Evolutionary conservation across 345 rosid genomes (phyloP).

Genomic region (Citrus sp.): DNA sequence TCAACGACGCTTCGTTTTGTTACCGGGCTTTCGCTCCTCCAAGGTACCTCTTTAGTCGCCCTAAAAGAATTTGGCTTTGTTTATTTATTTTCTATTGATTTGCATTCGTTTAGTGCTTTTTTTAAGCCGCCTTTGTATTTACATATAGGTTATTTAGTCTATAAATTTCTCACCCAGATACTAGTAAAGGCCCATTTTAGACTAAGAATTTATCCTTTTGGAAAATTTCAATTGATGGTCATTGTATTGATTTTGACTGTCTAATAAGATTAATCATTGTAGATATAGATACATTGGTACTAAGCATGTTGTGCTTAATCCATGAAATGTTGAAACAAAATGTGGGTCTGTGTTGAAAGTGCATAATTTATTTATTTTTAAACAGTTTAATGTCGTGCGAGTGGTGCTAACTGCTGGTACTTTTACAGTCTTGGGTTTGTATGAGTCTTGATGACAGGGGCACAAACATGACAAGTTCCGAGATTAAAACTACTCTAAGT

Average conservation of each 20-base stretch:
- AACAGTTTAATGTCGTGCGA: not conserved
- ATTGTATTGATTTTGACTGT: not conserved
- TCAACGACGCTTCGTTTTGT: conserved; percentile 28
- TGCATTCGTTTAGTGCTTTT: not conserved
- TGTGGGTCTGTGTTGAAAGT: not conserved
- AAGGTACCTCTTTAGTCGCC: conserved; percentile 33
- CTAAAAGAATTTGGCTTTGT: not conserved
- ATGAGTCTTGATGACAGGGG: conserved; percentile 49
- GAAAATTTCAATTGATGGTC: not conserved
- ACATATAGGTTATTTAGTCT: not conserved
- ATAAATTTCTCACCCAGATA: not conserved
- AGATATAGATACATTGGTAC: not conserved
- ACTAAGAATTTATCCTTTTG: not conserved
- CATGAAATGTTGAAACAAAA: not conserved
- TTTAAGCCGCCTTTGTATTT: too few species aligned
- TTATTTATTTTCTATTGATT: not conserved
- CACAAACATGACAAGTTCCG: conserved; percentile 25
- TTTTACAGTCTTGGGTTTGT: conserved; percentile 42
- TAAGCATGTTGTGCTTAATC: not conserved
- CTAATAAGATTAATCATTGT: not conserved
- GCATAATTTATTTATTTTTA: not conserved
- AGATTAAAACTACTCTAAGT: conserved; percentile 30
- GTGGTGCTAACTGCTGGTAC: conserved; percentile 2
- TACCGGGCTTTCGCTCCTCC: conserved; percentile 31
- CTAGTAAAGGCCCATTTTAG: not conserved